These are phyloP conservation scores for Seiridium cupressi DNA, from an alignment of 2,329 filamentous ascomycete species.

Conservation along the genomic window DNA sequence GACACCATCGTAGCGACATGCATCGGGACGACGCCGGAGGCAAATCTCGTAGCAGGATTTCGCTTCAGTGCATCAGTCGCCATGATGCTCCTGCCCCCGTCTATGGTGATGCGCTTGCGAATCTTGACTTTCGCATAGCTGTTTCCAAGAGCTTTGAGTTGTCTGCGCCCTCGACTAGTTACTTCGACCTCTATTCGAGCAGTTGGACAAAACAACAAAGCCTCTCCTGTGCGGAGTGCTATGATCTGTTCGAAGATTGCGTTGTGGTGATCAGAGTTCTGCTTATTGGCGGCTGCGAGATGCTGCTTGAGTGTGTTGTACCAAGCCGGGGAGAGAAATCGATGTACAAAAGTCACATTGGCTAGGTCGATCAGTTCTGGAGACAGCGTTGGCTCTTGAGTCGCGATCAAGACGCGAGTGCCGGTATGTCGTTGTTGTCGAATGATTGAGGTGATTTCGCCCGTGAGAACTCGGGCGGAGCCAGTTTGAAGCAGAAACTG, in stretches of 20 bases:
- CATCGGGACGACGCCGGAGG: too few species aligned
- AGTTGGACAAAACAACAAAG: constrained; percentile 21
- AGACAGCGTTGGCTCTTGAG: constrained; percentile 21
- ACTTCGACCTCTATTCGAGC: constrained; percentile 12
- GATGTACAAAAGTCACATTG: constrained; percentile 21
- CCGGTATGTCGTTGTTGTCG: constrained; percentile 19
- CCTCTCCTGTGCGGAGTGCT: constrained; percentile 16
- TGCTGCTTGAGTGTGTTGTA: constrained; percentile 16
- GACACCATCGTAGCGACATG: too few species aligned
- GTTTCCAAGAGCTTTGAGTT: constrained; percentile 9
- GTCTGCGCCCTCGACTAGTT: not conserved
- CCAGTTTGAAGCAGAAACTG: constrained; percentile 16
- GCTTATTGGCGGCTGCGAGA: constrained; percentile 13
- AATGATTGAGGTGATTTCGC: constrained; percentile 17
- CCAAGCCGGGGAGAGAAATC: constrained; percentile 20
- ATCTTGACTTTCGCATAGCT: constrained; percentile 14
- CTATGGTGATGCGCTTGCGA: constrained; percentile 15
- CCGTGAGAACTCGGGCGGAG: constrained; percentile 14
- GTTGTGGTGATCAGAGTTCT: constrained; percentile 1
- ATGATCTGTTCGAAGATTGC: constrained; percentile 18
- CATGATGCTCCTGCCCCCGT: constrained; percentile 19
- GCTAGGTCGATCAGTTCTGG: constrained; percentile 18
- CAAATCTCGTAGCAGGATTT: too few species aligned
- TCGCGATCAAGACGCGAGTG: constrained; percentile 19
- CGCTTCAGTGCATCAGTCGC: not conserved